Base-by-base conservation (phyloP, 2,329 filamentous ascomycete genomes). In the Cladobotryum protrusum region DNA sequence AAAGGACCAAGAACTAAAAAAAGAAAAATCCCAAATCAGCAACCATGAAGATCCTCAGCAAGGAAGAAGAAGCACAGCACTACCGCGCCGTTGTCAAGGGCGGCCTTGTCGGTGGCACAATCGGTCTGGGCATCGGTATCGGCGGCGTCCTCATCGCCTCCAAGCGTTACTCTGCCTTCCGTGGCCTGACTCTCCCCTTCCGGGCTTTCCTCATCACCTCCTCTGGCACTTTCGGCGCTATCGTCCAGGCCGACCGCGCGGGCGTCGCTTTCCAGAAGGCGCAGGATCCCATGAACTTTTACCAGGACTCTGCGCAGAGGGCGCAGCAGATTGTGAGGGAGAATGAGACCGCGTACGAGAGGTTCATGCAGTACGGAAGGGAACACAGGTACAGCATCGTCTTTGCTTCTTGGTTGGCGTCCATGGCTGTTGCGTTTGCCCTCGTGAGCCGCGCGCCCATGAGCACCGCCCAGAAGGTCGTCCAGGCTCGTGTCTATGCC, bases 401-500 rank as follows among this genome's bases (percentile, higher is more conserved):
- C 60, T 86, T 89, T 60, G 78, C 75, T 45, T 85, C 83, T 18
- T 96, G 91, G 91, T 69, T 92, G 13, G 86, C 85, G 36, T 83
- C 83, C 60, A 92, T 96, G 83, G 82, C 77, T 52, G 69, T 85
- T 39, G 85, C 88, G 4, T 79, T 93, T 57, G 82, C 76, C 49
- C 67, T 95, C 29, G 89, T 96, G 56, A 82, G 86, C 63, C 81
- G 89, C 55, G 89, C 89, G 66, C 83, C 80, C 57, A 76, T 95
- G 43, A 81, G 78, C 45, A 84, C 82, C 2, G 73, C 79, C 53
- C 91, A 96, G 76, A 96, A 96, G 77, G 73, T 96, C 18, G 91
- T 96, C 14, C 91, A 96, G 77, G 91, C 90, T 19, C 85, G 91
- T 79, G 86, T 96, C 57, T 96, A 96, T 70, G 91, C 91, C 3